These are phyloP conservation scores for Tuber magnatum DNA, from an alignment of 495 filamentous ascomycete species.

Conservation along the genomic window DNA sequence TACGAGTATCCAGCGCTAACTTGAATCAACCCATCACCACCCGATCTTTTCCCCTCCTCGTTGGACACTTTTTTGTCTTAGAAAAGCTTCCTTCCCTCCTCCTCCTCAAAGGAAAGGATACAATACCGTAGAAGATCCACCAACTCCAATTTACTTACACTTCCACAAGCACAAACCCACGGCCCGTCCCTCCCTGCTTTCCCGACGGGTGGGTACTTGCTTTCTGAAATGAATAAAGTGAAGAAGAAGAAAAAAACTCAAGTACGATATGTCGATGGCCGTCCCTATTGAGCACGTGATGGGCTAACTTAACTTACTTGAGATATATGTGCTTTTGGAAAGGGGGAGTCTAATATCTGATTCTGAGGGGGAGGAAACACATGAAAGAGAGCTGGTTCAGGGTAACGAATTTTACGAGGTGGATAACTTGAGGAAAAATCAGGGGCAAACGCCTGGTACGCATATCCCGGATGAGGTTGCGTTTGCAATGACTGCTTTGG, in stretches of 20 bases:
- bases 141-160: not conserved
- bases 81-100: not conserved
- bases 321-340: not conserved
- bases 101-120: not conserved
- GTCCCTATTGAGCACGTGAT: not conserved
- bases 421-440: constrained; percentile 24
- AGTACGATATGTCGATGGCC: not conserved
- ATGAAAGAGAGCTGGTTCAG: constrained; percentile 1
- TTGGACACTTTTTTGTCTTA: too few species aligned
- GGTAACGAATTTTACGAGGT: constrained; percentile 19
- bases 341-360: constrained; percentile 31
- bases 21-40: not conserved
- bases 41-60: not conserved
- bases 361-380: constrained; percentile 32
- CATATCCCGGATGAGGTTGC: constrained; percentile 35
- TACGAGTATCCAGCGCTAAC: not conserved
- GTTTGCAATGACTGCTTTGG: constrained; percentile 39
- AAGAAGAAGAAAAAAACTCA: not conserved
- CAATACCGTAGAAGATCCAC: not conserved
- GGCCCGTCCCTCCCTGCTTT: not conserved
- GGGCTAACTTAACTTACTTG: too few species aligned
- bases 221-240: not conserved
- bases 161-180: not conserved
- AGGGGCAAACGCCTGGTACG: constrained; percentile 36
- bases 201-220: not conserved